Percentiles rank a stretch among this genome's conserved stretches.
phyloP scores from a whole-genome alignment of 1,284 basidiomycete genomes.

The Lentinula novae-zelandiae region DNA sequence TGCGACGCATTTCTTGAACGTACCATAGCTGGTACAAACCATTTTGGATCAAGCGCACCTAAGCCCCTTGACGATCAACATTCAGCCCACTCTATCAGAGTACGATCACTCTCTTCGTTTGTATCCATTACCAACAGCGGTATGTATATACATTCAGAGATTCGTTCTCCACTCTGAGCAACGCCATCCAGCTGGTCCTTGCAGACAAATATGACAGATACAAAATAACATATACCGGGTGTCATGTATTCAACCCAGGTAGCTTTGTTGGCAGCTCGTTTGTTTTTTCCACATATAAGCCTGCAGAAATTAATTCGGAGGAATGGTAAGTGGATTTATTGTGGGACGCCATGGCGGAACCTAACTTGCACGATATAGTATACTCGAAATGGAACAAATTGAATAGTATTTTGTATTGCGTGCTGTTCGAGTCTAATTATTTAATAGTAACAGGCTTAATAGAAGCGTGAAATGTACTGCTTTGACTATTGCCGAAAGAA shows the following conservation, averaged over 20 bases:
- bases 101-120: constrained; percentile 91
- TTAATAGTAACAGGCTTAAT: too few species aligned
- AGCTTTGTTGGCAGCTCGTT: constrained; percentile 79
- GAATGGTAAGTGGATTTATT: constrained; percentile 51
- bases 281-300: constrained; percentile 83
- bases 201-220: constrained; percentile 97
- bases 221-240: constrained; percentile 96
- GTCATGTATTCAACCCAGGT: constrained; percentile 98
- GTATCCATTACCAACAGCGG: constrained; percentile 92
- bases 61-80: constrained; percentile 76
- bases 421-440: too few species aligned
- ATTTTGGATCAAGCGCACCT: constrained; percentile 92
- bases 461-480: too few species aligned
- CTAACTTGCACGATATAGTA: constrained; percentile 20
- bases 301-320: constrained; percentile 72
- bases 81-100: constrained; percentile 88
- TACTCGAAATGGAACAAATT: constrained; percentile 33
- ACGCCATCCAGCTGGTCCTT: constrained; percentile 69
- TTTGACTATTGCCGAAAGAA: too few species aligned
- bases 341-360: not conserved
- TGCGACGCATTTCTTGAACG: not conserved
- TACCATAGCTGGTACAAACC: constrained; percentile 81
- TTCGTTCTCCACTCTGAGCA: constrained; percentile 6
- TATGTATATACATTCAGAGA: constrained; percentile 38
- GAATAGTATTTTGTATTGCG: not conserved